phyloP scores from a whole-genome alignment of 1,139 yeast species.

The Geotrichum bryndzae region DNA sequence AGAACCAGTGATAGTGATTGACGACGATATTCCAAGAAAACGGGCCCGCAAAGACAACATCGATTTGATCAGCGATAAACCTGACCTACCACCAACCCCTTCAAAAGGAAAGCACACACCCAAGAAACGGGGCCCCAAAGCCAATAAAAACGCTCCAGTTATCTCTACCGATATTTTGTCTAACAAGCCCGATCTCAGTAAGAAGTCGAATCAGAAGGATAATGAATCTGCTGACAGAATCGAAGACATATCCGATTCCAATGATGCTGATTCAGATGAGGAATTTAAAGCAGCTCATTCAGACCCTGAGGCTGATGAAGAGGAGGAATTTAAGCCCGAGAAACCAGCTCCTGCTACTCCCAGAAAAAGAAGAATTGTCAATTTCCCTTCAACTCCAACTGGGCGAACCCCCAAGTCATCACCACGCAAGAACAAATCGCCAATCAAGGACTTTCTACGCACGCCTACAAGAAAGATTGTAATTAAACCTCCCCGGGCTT shows the following conservation, averaged over 20 bases:
- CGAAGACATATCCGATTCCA: not conserved
- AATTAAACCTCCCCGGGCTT: slow-evolving; percentile 9
- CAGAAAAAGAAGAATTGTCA: slow-evolving; percentile 1
- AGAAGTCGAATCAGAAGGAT: not conserved
- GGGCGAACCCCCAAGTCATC: slow-evolving; percentile 4
- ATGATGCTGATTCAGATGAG: slow-evolving; percentile 1
- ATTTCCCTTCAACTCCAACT: slow-evolving; percentile 6
- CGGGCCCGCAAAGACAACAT: not conserved
- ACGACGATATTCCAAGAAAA: not conserved
- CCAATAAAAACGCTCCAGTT: not conserved
- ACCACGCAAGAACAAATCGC: slow-evolving; percentile 9
- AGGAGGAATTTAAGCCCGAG: slow-evolving; percentile 3
- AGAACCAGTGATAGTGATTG: not conserved
- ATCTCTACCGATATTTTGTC: not conserved
- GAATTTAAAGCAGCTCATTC: not conserved
- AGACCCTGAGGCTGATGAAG: not conserved
- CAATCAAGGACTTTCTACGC: slow-evolving; percentile 13
- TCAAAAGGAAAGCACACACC: not conserved
- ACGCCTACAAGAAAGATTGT: slow-evolving; percentile 15
- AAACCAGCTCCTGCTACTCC: slow-evolving; percentile 13
- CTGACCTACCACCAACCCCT: slow-evolving; percentile 2
- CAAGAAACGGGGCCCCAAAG: not conserved
- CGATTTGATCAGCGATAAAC: not conserved
- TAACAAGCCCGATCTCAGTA: not conserved
- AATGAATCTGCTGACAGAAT: not conserved